Evolutionary conservation across 208 protist genomes (phyloP), one percentile per base, ranked within the genome.

Genomic region (Leishmania tropica): DNA sequence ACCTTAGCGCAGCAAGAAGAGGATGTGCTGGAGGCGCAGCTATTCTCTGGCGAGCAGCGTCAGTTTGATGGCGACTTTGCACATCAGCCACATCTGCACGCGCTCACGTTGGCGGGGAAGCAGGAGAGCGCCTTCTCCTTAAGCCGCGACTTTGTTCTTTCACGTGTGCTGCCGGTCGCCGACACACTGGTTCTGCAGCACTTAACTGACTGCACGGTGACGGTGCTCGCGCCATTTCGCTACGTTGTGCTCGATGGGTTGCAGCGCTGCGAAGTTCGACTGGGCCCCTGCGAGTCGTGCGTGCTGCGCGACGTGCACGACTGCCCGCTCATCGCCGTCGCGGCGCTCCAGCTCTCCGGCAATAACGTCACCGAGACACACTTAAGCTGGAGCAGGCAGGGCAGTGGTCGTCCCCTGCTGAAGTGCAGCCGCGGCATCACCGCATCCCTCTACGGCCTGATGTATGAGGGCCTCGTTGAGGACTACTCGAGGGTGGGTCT

Each of bases 161-260:
- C 78, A 45, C 78, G 75, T 35, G 31, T 81, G 60, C 17, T 47
- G 31, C n/a, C 48, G 28, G 58, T 40, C 37, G 76, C 86, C 6
- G 89, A 94, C 74, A 95, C 85, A 24, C 80, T 97, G 11, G 83
- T 95, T 56, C 85, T 97, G 78, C 79, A 84, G 54, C 79, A 91
- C 64, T 70, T 97, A 17, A 56, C 87, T 45, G 75, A 90, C 76
- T 95, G 92, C 79, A 76, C 71, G 40, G 74, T 97, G 37, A 87
- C 88, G 21, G 58, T 95, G 17, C 79, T 94, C 51, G 67, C 85
- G 5, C 74, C 81, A 19, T 94, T 95, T 78, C 86, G 86, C 51
- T 93, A 89, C 80, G 75, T 97, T 3, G 83, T 95, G 2, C 73
- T 97, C 47, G 76, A 79, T 28, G 86, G 90, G 79, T 67, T 95